Evolutionary conservation across 345 rosid species (phyloP).

Genomic region (Ceriops decandra): DNA sequence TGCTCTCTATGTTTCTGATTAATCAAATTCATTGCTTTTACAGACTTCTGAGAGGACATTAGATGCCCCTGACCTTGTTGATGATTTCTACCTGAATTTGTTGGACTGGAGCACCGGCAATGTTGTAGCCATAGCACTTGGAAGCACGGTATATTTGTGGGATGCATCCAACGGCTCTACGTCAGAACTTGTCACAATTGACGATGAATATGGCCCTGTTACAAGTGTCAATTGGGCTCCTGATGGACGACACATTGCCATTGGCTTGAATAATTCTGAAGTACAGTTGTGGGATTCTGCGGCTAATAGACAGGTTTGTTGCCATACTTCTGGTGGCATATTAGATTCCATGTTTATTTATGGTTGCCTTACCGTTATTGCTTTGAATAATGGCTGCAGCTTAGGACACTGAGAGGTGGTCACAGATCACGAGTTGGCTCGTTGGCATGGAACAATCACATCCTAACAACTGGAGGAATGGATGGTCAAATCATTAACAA

Average conservation of each 20-base stretch:
- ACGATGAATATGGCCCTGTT: slow-evolving; percentile 41
- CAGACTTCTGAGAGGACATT: slow-evolving; percentile 49
- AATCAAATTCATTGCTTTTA: neutral
- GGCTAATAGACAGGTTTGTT: slow-evolving; percentile 24
- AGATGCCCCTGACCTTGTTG: slow-evolving; percentile 49
- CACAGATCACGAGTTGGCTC: slow-evolving; percentile 24
- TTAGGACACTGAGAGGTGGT: slow-evolving; percentile 27
- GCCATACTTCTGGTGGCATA: neutral
- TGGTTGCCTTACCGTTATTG: neutral
- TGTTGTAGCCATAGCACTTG: slow-evolving; percentile 33
- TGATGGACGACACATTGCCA: slow-evolving; percentile 28
- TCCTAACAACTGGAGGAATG: slow-evolving; percentile 40
- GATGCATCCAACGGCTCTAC: slow-evolving; percentile 22
- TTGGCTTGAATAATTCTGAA: slow-evolving; percentile 35
- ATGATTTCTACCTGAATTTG: slow-evolving; percentile 49
- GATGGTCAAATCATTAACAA: slow-evolving; percentile 46
- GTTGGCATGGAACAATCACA: slow-evolving; percentile 23
- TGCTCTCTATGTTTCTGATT: neutral
- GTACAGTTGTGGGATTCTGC: slow-evolving; percentile 32
- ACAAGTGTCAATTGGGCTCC: slow-evolving; percentile 36
- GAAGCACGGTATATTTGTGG: slow-evolving; percentile 25
- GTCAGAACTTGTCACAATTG: slow-evolving; percentile 45
- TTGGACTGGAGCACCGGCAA: slow-evolving; percentile 32
- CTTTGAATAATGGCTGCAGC: slow-evolving; percentile 11
- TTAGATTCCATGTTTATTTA: neutral